Percentiles rank a stretch among this genome's conserved stretches.
phyloP scores from a whole-genome alignment of 768 basidiomycete species.

The Suillus hirtellus region DNA sequence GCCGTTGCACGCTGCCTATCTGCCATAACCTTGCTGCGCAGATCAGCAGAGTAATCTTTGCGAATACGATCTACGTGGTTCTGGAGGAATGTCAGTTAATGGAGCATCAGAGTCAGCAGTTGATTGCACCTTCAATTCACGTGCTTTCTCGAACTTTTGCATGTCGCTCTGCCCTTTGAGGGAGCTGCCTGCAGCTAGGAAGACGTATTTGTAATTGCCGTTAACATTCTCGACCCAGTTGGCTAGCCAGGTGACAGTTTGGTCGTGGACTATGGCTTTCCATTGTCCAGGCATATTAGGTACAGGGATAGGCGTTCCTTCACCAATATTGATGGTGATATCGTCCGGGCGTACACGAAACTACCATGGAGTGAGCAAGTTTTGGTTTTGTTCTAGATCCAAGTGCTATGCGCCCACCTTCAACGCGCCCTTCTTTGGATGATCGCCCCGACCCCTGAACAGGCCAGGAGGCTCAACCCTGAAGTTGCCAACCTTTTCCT shows the following conservation, averaged over 20 bases:
- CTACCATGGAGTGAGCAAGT: constrained; percentile 40
- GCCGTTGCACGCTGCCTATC: constrained; percentile 97
- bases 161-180: constrained; percentile 98
- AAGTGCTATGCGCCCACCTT: constrained; percentile 57
- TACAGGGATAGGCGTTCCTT: constrained; percentile 68
- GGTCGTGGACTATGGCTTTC: constrained; percentile 87
- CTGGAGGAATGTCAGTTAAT: constrained; percentile 41
- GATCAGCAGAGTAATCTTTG: constrained; percentile 78
- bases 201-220: constrained; percentile 94
- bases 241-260: constrained; percentile 98
- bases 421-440: constrained; percentile 94
- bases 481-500: constrained; percentile 99
- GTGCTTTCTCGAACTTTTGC: constrained; percentile 96
- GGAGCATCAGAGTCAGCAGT: neutral
- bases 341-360: constrained; percentile 90
- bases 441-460: constrained; percentile 96
- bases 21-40: constrained; percentile 90
- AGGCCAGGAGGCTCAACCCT: constrained; percentile 97
- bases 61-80: constrained; percentile 90
- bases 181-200: constrained; percentile 95
- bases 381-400: constrained; percentile 7
- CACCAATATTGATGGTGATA: constrained; percentile 92
- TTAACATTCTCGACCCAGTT: constrained; percentile 99
- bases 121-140: constrained; percentile 80
- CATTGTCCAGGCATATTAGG: constrained; percentile 93